Evolutionary conservation across 2,329 filamentous ascomycete species (phyloP), one percentile per base, ranked within the genome.

Genomic region (Periconia digitata): DNA sequence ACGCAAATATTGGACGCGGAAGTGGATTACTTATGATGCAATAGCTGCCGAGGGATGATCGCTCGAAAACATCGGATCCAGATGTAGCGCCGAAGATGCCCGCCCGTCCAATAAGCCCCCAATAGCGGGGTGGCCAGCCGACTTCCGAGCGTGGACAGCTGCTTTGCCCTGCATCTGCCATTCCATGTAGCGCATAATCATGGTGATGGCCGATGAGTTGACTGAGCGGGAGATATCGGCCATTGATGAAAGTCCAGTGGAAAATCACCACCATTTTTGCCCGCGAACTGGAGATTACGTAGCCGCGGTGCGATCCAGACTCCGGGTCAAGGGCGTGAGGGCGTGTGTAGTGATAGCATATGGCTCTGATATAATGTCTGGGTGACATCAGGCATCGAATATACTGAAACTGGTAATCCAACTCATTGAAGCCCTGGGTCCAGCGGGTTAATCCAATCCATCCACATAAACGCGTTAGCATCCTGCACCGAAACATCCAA

Each of bases 401-500:
- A n/a, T n/a, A n/a, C n/a, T n/a, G n/a, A n/a, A n/a, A n/a, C n/a
- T n/a, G n/a, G n/a, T n/a, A n/a, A n/a, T n/a, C n/a, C n/a, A n/a
- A 13, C 10, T 40, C n/a, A 20, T 36, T 50, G 44, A 39, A 66
- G 67, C 34, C 63, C 66, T 34, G 67, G 63, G 20, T 70, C 66
- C 8, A 64, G 57, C 8, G 65, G 47, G 55, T 64, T 66, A 55
- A 66, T 64, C 62, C 67, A 69, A 37, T 70, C 64, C 34, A 65
- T 64, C 65, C 63, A 69, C 43, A 56, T 54, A 18, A 66, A 57
- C 8, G 59, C 54, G 41, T 61, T 64, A 4, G 55, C 77, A 40
- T 85, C 81, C 34, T 85, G 81, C 71, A 83, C 79, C 0, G 80
- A 79, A 8, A 85, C 72, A 52, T 81, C 79, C 6, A 78, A 76